Evolutionary conservation across 2,329 filamentous ascomycete species (phyloP).

Genomic region (Claviceps purpurea): DNA sequence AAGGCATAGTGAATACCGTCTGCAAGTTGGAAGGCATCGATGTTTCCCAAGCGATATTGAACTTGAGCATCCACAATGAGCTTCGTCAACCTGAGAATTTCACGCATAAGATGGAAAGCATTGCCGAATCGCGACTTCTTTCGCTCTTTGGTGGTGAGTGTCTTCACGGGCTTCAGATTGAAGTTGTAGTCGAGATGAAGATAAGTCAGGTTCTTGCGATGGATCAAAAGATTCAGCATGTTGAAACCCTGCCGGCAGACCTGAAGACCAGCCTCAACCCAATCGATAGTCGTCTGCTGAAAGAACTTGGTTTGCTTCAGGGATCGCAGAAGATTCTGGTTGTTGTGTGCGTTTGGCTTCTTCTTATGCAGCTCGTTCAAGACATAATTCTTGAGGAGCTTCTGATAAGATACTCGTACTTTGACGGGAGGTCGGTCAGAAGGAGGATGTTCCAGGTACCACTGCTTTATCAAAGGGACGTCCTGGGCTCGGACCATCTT

Average conservation of each 20-base stretch:
- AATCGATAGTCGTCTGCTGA: slow-evolving; percentile 97
- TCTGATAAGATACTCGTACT: slow-evolving; percentile 95
- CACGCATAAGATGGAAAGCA: slow-evolving; percentile 96
- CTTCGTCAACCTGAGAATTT: slow-evolving; percentile 90
- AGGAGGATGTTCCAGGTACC: slow-evolving; percentile 94
- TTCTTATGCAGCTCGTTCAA: slow-evolving; percentile 95
- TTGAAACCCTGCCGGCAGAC: slow-evolving; percentile 98
- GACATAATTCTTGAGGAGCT: slow-evolving; percentile 89
- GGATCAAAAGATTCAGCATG: slow-evolving; percentile 95
- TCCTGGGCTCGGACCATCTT: slow-evolving; percentile 96
- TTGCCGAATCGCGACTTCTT: slow-evolving; percentile 99
- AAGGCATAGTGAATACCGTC: slow-evolving; percentile 99
- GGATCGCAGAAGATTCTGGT: slow-evolving; percentile 78
- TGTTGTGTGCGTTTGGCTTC: slow-evolving; percentile 88
- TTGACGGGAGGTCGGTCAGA: slow-evolving; percentile 80
- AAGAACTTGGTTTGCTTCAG: slow-evolving; percentile 98
- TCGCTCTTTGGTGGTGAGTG: slow-evolving; percentile 92
- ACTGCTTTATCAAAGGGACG: slow-evolving; percentile 92
- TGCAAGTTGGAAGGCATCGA: slow-evolving; percentile 95
- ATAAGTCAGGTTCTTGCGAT: slow-evolving; percentile 96
- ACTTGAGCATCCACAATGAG: slow-evolving; percentile 97
- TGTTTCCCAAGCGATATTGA: slow-evolving; percentile 92
- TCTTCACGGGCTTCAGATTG: slow-evolving; percentile 98
- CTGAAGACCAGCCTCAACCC: slow-evolving; percentile 96
- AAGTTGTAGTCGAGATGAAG: slow-evolving; percentile 99